A percentile compares a stretch with the other conserved stretches of the same genome.
These are phyloP conservation scores for Lactarius trivialis DNA, from an alignment of 768 basidiomycete species.

Conservation along the genomic window DNA sequence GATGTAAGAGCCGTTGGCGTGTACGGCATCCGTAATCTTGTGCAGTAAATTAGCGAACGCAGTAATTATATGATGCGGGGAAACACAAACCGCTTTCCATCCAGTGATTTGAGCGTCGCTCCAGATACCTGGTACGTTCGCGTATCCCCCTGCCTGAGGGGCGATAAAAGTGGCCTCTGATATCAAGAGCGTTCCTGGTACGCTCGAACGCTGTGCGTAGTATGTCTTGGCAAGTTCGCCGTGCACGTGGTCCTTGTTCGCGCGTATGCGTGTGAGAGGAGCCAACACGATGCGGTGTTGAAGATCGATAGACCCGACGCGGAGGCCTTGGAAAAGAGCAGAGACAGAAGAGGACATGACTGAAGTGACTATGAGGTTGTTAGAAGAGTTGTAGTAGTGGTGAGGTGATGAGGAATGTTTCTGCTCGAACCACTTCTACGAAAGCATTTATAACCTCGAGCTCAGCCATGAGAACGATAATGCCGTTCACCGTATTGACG, in stretches of 20 bases:
- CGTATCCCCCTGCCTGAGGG: not conserved
- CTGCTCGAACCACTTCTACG: not conserved
- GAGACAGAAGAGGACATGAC: not conserved
- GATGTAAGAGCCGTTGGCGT: not conserved
- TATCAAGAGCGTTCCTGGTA: not conserved
- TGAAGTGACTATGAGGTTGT: not conserved
- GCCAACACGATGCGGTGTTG: not conserved
- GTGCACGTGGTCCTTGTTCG: not conserved
- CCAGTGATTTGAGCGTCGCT: not conserved
- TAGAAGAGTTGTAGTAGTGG: not conserved
- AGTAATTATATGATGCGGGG: not conserved
- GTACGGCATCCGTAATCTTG: not conserved
- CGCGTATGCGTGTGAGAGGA: not conserved
- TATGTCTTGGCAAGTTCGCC: not conserved
- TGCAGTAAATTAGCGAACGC: not conserved
- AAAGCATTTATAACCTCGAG: not conserved
- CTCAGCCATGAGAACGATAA: not conserved
- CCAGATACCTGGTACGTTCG: not conserved
- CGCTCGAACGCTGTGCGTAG: not conserved
- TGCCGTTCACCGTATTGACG: not conserved
- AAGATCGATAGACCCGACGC: not conserved
- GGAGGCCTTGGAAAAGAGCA: not conserved
- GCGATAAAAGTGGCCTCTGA: not conserved
- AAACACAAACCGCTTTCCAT: not conserved
- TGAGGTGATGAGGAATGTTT: not conserved